Percentiles rank a stretch among this genome's conserved stretches.
Conservation (phyloP, 352 stramenopile genomes). For the Globisporangium orthogonon region DNA sequence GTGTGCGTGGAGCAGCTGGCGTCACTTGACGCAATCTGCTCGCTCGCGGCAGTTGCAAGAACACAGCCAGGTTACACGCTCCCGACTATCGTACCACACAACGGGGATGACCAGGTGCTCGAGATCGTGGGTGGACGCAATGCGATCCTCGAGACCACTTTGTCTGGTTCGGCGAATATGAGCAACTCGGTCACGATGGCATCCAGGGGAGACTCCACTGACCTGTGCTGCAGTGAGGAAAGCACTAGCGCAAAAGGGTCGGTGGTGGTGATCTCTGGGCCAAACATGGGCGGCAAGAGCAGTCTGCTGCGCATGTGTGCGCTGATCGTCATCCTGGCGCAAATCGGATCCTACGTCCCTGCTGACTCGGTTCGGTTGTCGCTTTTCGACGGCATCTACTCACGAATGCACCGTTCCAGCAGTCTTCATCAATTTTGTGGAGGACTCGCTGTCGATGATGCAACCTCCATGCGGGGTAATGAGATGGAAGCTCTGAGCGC, state of each 20-base stretch:
- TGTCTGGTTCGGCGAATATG: background rate
- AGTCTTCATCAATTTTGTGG: too few relatives aligned
- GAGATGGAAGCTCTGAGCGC: background rate
- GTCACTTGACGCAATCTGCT: background rate
- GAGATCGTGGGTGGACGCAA: background rate
- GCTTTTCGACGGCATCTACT: background rate
- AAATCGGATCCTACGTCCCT: conserved; percentile 41
- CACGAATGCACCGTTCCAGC: background rate
- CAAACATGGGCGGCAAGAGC: conserved; percentile 84
- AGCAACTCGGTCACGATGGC: background rate
- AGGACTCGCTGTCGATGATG: background rate
- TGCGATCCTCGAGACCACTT: background rate
- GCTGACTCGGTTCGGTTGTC: background rate
- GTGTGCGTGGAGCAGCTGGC: background rate
- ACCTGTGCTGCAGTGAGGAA: too few relatives aligned
- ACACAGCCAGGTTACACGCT: background rate
- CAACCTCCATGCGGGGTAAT: background rate
- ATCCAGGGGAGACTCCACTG: too few relatives aligned
- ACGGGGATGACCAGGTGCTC: background rate
- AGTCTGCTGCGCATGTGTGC: conserved; percentile 57
- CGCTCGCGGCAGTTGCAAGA: background rate
- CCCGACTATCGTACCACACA: background rate
- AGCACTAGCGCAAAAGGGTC: background rate
- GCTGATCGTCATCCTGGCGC: conserved; percentile 56
- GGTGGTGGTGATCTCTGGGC: conserved; percentile 59